Conservation (phyloP, 148 eudicot genomes). For the Rhododendron vialii region DNA sequence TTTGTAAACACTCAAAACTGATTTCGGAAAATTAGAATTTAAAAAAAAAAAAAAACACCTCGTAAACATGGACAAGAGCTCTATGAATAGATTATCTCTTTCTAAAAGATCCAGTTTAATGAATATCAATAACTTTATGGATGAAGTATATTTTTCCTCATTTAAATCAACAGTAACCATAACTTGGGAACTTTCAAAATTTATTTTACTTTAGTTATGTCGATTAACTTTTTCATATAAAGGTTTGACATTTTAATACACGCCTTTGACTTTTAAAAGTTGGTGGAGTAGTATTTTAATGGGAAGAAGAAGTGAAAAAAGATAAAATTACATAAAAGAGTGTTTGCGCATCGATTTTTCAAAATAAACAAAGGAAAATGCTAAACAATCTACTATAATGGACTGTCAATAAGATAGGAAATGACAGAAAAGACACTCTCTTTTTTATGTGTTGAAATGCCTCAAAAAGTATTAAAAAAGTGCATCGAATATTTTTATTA, state of each 20-base stretch:
- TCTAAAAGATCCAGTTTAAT: neutral
- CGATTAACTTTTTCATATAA: neutral
- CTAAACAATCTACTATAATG: too few species aligned
- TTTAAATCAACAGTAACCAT: neutral
- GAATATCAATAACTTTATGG: neutral
- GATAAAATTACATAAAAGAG: neutral
- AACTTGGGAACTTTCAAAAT: neutral
- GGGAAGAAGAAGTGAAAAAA: neutral
- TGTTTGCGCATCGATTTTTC: neutral
- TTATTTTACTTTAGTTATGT: neutral
- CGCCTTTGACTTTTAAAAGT: neutral
- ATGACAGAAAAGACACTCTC: too few species aligned
- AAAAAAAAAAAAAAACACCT: neutral
- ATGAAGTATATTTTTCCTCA: neutral
- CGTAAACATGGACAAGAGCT: neutral
- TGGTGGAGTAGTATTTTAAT: neutral
- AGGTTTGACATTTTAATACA: neutral
- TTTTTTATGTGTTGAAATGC: too few species aligned
- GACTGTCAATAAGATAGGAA: too few species aligned
- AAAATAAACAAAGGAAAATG: too few species aligned
- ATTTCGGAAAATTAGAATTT: neutral
- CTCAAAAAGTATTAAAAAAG: too few species aligned
- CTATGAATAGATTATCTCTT: neutral
- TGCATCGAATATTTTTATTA: too few species aligned
- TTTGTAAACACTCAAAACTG: neutral